phyloP scores from a whole-genome alignment of 73 alveolate species.

The Stentor roeselii region DNA sequence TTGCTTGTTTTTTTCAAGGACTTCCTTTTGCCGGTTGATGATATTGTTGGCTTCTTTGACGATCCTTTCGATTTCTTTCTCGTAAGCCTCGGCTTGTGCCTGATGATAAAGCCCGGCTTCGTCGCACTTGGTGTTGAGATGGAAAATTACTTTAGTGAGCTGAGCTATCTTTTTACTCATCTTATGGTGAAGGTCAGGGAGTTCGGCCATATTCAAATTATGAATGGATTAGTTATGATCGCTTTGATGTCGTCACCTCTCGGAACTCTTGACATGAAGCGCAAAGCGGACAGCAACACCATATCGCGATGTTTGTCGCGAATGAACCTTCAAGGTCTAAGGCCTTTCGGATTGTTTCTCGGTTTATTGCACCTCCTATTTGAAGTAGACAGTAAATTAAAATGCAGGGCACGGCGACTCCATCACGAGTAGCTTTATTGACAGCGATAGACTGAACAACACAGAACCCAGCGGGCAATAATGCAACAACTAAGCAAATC shows the following conservation, averaged over 20 bases:
- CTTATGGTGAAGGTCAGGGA: constrained; percentile 63
- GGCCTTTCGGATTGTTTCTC: neutral
- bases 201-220: constrained; percentile 37
- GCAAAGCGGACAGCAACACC: neutral
- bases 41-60: constrained; percentile 82
- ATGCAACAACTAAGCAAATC: neutral
- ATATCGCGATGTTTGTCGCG: neutral
- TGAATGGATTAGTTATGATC: too few relatives aligned
- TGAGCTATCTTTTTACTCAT: constrained; percentile 90
- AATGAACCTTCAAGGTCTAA: neutral
- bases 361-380: neutral
- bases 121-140: constrained; percentile 87
- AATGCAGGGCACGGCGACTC: neutral
- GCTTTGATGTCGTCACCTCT: too few relatives aligned
- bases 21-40: constrained; percentile 63
- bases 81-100: constrained; percentile 78
- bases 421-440: neutral
- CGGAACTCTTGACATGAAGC: neutral
- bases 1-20: constrained; percentile 59
- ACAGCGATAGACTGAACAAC: neutral
- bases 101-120: constrained; percentile 59
- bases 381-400: neutral
- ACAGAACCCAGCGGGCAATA: neutral
- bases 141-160: constrained; percentile 91
- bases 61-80: constrained; percentile 79